phyloP scores from a whole-genome alignment of 2,329 filamentous ascomycete genomes.

The Sporothrix variecibatus region DNA sequence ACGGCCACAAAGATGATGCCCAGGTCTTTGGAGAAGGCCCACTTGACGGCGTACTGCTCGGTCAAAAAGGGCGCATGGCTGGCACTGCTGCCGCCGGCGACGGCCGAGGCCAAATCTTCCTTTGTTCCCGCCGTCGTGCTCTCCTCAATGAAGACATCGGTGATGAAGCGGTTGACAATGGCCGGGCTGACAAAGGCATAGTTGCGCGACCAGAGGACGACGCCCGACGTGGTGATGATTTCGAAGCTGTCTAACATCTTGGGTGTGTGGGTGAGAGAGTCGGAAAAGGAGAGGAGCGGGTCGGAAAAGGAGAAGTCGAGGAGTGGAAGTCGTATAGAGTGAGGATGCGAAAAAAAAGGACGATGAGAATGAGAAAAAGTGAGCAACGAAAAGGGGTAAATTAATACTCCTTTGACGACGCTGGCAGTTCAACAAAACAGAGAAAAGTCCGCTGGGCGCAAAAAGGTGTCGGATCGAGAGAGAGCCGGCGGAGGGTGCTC shows the following conservation, averaged over 20 bases:
- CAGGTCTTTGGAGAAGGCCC: conserved; percentile 88
- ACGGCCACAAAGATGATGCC: conserved; percentile 97
- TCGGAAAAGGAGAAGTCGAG: neutral
- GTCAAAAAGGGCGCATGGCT: conserved; percentile 70
- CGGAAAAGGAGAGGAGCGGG: neutral
- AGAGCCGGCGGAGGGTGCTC: neutral
- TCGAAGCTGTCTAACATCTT: conserved; percentile 95
- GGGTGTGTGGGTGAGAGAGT: conserved; percentile 10
- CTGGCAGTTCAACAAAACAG: neutral
- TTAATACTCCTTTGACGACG: neutral
- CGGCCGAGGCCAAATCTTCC: conserved; percentile 60
- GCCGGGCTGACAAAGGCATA: conserved; percentile 78
- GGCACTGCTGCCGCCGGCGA: conserved; percentile 49
- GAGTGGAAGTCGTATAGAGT: neutral
- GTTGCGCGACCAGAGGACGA: conserved; percentile 92
- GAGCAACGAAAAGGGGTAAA: neutral
- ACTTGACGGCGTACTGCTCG: conserved; percentile 93
- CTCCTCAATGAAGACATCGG: conserved; percentile 97
- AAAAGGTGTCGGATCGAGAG: neutral
- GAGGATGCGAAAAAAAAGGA: neutral
- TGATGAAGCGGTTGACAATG: conserved; percentile 91
- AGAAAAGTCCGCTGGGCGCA: neutral
- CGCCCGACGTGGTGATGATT: conserved; percentile 91
- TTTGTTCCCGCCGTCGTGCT: conserved; percentile 66
- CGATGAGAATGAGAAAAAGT: neutral